Evolutionary conservation across 1,139 yeast genomes (phyloP).

Genomic region (Hyphopichia buzzinii): DNA sequence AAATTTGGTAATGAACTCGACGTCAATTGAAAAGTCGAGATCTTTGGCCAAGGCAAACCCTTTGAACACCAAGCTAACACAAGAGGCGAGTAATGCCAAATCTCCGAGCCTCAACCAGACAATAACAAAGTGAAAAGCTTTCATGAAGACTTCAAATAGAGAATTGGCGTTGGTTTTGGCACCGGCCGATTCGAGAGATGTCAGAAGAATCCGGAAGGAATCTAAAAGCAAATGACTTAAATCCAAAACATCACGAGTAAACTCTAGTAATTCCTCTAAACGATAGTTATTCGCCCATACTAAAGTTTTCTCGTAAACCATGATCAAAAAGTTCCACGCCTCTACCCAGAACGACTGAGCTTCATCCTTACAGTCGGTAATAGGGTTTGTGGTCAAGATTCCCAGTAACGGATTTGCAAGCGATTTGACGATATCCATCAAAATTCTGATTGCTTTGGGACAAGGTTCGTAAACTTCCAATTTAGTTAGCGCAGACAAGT

Average conservation of each 20-base stretch:
- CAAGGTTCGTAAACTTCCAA: conserved; percentile 67
- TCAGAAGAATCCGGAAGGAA: conserved; percentile 57
- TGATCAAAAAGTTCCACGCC: conserved; percentile 69
- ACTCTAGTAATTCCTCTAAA: conserved; percentile 62
- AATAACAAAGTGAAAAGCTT: conserved; percentile 59
- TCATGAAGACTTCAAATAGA: conserved; percentile 37
- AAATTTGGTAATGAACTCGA: conserved; percentile 47
- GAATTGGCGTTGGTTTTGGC: conserved; percentile 13
- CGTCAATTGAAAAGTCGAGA: conserved; percentile 46
- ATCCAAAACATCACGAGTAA: conserved; percentile 84
- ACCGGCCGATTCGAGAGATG: conserved; percentile 18
- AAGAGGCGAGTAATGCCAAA: conserved; percentile 65
- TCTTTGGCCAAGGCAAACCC: conserved; percentile 65
- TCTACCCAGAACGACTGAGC: conserved; percentile 56
- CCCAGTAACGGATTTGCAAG: conserved; percentile 70
- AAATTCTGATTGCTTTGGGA: conserved; percentile 69
- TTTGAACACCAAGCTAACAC: conserved; percentile 67
- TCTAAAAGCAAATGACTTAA: conserved; percentile 66
- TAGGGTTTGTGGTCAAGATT: conserved; percentile 17
- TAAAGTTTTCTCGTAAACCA: conserved; percentile 67
- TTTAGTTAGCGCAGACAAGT: conserved; percentile 43
- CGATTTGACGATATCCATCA: conserved; percentile 69
- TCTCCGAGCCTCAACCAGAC: conserved; percentile 85
- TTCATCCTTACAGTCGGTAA: conserved; percentile 8
- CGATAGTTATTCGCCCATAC: conserved; percentile 70